phyloP scores from a whole-genome alignment of 2,329 filamentous ascomycete species.

The Beauveria brongniartii region DNA sequence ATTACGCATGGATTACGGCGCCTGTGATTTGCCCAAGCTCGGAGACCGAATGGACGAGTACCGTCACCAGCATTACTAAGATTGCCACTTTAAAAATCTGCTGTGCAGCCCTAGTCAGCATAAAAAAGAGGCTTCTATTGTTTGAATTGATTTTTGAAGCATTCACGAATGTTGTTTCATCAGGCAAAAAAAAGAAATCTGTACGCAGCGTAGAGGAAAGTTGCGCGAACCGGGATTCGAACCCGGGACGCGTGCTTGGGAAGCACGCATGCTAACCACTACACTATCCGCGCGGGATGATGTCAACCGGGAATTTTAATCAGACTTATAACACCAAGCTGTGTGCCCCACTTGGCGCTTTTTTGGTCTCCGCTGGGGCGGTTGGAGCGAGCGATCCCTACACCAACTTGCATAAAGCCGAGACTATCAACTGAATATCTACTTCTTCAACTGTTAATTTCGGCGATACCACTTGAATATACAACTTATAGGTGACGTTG shows the following conservation, averaged over 20 bases:
- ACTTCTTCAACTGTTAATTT: too few relatives aligned
- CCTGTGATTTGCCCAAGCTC: conserved; percentile 10
- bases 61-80: conserved; percentile 9
- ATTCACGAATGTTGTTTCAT: too few relatives aligned
- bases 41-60: conserved; percentile 11
- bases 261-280: conserved; percentile 14
- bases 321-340: not conserved
- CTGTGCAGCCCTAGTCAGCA: not conserved
- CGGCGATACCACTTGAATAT: too few relatives aligned
- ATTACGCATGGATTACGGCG: conserved; percentile 9
- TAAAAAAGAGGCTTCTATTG: too few relatives aligned
- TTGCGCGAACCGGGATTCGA: conserved; percentile 13
- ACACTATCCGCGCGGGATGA: conserved; percentile 12
- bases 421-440: too few relatives aligned
- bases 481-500: too few relatives aligned
- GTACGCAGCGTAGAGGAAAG: conserved; percentile 9
- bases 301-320: not conserved
- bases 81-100: not conserved
- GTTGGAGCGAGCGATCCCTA: too few relatives aligned
- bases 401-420: too few relatives aligned
- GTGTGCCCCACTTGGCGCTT: not conserved
- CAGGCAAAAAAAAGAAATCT: not conserved
- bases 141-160: too few relatives aligned
- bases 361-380: not conserved
- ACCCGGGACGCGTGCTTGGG: conserved; percentile 13